phyloP scores from a whole-genome alignment of 495 filamentous ascomycete species.

The Podospora sp. region DNA sequence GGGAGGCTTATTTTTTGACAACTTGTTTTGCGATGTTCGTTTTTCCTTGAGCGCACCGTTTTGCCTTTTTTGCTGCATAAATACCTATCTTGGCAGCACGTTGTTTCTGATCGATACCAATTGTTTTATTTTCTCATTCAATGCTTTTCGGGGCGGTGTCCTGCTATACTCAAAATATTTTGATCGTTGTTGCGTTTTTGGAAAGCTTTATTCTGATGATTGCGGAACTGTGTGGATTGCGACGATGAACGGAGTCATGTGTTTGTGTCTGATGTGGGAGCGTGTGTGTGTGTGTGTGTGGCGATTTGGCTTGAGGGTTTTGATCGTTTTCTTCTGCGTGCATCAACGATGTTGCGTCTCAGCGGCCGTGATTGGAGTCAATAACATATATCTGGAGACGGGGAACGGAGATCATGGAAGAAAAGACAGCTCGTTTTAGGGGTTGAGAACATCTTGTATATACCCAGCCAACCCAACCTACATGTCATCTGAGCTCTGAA shows the following conservation, averaged over 20 bases:
- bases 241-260: background rate
- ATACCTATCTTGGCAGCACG: conserved; percentile 10
- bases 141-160: background rate
- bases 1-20: background rate
- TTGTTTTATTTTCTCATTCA: conserved; percentile 4
- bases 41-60: conserved; percentile 8
- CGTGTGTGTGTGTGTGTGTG: background rate
- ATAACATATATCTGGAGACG: background rate
- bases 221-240: background rate
- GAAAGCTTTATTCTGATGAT: background rate
- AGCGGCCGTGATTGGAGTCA: background rate
- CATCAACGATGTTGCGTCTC: background rate
- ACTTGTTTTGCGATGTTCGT: background rate
- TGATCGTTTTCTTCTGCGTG: background rate
- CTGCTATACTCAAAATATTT: conserved; percentile 12
- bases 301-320: background rate
- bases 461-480: background rate
- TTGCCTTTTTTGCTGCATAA: conserved; percentile 5
- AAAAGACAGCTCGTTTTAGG: background rate
- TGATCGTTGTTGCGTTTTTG: background rate
- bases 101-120: conserved; percentile 29
- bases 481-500: background rate
- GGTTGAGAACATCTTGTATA: background rate
- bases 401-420: background rate
- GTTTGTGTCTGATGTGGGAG: background rate